Percentiles rank a stretch among this genome's conserved stretches.
These are phyloP conservation scores for Ustulina deusta DNA, from an alignment of 2,329 filamentous ascomycete genomes.

Conservation along the genomic window DNA sequence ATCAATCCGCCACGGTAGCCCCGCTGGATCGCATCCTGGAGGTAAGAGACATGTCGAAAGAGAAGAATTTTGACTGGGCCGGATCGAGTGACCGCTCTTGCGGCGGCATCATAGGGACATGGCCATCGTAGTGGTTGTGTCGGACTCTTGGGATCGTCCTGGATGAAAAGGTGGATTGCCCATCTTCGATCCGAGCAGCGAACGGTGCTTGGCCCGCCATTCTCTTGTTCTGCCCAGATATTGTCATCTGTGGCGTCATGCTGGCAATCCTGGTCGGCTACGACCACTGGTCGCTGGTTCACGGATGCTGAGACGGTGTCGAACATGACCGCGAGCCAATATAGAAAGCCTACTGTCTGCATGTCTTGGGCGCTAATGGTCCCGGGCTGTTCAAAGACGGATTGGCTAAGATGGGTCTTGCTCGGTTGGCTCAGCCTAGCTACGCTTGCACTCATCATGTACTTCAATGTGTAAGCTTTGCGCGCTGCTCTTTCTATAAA, in stretches of 20 bases:
- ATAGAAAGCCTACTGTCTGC: slow-evolving; percentile 1
- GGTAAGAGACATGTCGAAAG: not conserved
- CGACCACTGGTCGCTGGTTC: slow-evolving; percentile 1
- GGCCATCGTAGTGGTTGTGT: slow-evolving; percentile 8
- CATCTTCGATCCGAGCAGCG: not conserved
- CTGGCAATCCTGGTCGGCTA: too few species aligned
- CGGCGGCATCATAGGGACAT: too few species aligned
- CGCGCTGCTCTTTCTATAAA: slow-evolving; percentile 4
- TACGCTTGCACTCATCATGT: too few species aligned
- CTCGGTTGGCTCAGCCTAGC: not conserved
- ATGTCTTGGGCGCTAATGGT: not conserved
- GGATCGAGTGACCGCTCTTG: too few species aligned
- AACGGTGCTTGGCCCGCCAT: not conserved
- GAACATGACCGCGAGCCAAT: slow-evolving; percentile 1
- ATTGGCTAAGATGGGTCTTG: not conserved
- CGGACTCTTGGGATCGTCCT: not conserved
- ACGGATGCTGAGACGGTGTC: slow-evolving; percentile 3
- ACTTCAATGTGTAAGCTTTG: not conserved
- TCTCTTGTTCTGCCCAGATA: not conserved
- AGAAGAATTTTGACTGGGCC: slow-evolving; percentile 7
- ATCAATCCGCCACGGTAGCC: not conserved
- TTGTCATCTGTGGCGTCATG: not conserved
- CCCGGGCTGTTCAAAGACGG: not conserved
- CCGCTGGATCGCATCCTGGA: slow-evolving; percentile 1
- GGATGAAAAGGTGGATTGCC: slow-evolving; percentile 4